Evolutionary conservation across 768 basidiomycete species (phyloP).

Genomic region (Pholiota microspora): DNA sequence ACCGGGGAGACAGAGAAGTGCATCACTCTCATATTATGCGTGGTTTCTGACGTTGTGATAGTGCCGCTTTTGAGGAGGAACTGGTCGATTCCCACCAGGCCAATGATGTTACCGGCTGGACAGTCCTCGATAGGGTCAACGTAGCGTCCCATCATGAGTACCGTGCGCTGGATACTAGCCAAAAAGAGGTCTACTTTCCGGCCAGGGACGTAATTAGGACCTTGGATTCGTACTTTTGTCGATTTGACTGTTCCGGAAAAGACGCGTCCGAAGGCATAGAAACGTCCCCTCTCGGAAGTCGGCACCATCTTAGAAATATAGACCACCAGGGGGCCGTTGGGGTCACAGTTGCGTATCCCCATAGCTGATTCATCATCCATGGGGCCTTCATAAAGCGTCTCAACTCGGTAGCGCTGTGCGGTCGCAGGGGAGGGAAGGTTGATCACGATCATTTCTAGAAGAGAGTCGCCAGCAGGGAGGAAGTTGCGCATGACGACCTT

Average conservation of each 20-base stretch:
- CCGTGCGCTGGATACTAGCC: constrained; percentile 98
- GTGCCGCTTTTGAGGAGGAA: constrained; percentile 99
- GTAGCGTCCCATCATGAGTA: constrained; percentile 99
- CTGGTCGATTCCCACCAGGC: constrained; percentile 99
- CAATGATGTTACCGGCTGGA: constrained; percentile 97
- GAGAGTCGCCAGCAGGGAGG: constrained; percentile 97
- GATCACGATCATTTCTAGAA: constrained; percentile 99
- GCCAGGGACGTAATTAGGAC: constrained; percentile 97
- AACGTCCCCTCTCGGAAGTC: constrained; percentile 99
- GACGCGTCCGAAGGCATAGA: constrained; percentile 99
- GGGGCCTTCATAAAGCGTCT: constrained; percentile 99
- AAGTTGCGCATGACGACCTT: constrained; percentile 99
- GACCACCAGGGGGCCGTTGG: constrained; percentile 92
- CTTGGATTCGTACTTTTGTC: constrained; percentile 98
- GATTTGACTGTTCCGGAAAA: constrained; percentile 95
- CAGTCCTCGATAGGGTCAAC: constrained; percentile 99
- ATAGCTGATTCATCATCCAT: constrained; percentile 99
- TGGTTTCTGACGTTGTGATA: constrained; percentile 93
- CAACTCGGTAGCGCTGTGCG: constrained; percentile 97
- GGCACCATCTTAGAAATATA: constrained; percentile 99
- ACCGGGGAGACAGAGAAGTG: constrained; percentile 99
- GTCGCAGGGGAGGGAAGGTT: constrained; percentile 97
- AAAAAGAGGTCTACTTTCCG: constrained; percentile 98
- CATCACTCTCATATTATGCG: constrained; percentile 99
- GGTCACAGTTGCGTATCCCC: constrained; percentile 97